These are phyloP conservation scores for Clarireedia monteithiana DNA, from an alignment of 2,329 filamentous ascomycete species.

Conservation along the genomic window DNA sequence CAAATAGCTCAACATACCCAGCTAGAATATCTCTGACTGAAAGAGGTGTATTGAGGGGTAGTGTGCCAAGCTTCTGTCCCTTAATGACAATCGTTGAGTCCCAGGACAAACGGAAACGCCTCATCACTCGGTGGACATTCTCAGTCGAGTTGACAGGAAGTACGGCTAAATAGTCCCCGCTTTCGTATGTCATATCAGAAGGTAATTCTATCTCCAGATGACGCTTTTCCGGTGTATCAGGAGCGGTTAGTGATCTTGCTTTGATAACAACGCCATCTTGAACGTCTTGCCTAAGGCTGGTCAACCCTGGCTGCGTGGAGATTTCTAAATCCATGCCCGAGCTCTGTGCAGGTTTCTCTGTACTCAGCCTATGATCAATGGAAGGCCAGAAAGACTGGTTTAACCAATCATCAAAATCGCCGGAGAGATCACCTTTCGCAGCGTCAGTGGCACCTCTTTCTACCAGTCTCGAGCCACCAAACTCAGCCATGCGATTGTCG, in stretches of 20 bases:
- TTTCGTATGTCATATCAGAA: conserved; percentile 54
- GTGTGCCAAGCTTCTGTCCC: not conserved
- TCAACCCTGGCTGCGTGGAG: conserved; percentile 14
- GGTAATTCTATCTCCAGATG: conserved; percentile 48
- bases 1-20: not conserved
- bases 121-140: conserved; percentile 50
- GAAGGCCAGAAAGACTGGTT: conserved; percentile 45
- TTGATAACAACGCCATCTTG: conserved; percentile 51
- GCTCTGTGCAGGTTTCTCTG: not conserved
- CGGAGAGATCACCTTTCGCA: conserved; percentile 50
- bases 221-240: not conserved
- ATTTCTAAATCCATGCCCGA: not conserved
- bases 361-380: conserved; percentile 9
- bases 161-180: conserved; percentile 70
- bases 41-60: not conserved
- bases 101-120: conserved; percentile 57
- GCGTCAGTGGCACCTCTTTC: not conserved
- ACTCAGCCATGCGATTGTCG: conserved; percentile 30
- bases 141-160: conserved; percentile 61
- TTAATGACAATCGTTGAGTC: not conserved
- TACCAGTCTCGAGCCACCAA: not conserved
- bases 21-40: not conserved
- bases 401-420: conserved; percentile 60
- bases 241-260: conserved; percentile 41
- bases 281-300: conserved; percentile 49